Evolutionary conservation across 2,329 filamentous ascomycete species (phyloP), one percentile per base, ranked within the genome.

Genomic region (Fusarium nisikadoi): DNA sequence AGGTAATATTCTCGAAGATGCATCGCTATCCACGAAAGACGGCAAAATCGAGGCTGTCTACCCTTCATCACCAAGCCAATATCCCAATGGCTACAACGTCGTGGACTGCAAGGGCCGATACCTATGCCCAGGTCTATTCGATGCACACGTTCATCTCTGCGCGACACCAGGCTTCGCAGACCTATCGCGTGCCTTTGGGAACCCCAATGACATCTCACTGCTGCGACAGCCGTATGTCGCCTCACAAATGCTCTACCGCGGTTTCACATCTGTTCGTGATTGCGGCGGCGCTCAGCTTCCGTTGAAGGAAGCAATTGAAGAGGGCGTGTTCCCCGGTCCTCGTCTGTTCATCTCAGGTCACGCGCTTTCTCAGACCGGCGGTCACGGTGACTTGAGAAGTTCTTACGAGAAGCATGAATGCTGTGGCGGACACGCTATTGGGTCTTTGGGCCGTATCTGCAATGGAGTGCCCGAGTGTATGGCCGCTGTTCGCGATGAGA

Each of bases 281-380:
- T 59, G 56, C 2, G 56, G 56, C 4, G 56, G 56, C 7, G 88
- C 88, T 5, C 81, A 81, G 2, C 77, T 86, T 0, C 86, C 88
- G 1, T 77, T 91, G 23, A 87, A 87, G 69, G 81, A 90, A 66
- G 87, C 88, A 1, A 82, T 90, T 25, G 83, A 81, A 1, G 87
- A 90, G 23, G 84, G 85, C 88, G 0, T 83, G 13, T 86, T 47
- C 83, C 84, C 2, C 0, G 88, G 88, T 0, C 89, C 88, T 3
- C 79, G 87, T 9, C 76, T 90, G 2, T 89, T 89, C 76, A 86
- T 88, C 42, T 81, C 86, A 1, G 85, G 85, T 2, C 82, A 86
- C 46, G 87, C 85, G 0, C 82, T 90, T 3, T 86, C 83, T 3
- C 88, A 90, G 74, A 88, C 86, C 0, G 88, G 88, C 3, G 89